Evolutionary conservation across 2,329 filamentous ascomycete genomes (phyloP), one percentile per base, ranked within the genome.

Genomic region (Ophiostoma sp.): DNA sequence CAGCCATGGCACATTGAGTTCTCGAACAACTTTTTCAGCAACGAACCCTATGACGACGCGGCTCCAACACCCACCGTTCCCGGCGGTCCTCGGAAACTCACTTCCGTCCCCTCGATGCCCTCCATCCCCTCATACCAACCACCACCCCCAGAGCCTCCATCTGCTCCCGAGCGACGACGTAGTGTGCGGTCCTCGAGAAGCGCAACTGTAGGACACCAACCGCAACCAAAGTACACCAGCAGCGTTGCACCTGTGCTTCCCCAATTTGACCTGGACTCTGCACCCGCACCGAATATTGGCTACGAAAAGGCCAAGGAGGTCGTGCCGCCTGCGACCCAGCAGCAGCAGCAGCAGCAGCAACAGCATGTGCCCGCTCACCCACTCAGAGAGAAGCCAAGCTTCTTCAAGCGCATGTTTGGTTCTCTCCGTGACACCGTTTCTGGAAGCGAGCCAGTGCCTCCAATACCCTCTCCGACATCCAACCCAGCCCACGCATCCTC

Each of bases 361-460:
- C 49, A n/a, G 60, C 68, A 63, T n/a, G 52, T 27, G 7, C 68
- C 65, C 3, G 58, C 67, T 5, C 67, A 70, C 38, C 69, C 69
- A 11, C 67, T 70, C n/a, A 45, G 69, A 75, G 89, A 92, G 74
- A 87, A 88, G 69, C 91, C 86, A 8, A 93, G 95, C 27, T 98
- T 99, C 81, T 98, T 98, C 81, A 88, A 92, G 74, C 87, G 94
- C 71, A 91, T 98, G 52, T 98, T 98, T 80, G 91, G 90, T 62
- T 90, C 89, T 9, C 87, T 90, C 47, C 90, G 84, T 75, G 84
- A 79, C 76, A 71, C 76, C 75, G 71, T 74, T 74, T 68, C 69
- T 38, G 67, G 60, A 38, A 60, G 45, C 44, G 71, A 72, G 18
- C 58, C 65, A 3, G 55, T 47, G 16, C 73, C 69, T 67, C 70